Conservation (phyloP, 2,329 filamentous ascomycete species). For the Cercospora sp. region DNA sequence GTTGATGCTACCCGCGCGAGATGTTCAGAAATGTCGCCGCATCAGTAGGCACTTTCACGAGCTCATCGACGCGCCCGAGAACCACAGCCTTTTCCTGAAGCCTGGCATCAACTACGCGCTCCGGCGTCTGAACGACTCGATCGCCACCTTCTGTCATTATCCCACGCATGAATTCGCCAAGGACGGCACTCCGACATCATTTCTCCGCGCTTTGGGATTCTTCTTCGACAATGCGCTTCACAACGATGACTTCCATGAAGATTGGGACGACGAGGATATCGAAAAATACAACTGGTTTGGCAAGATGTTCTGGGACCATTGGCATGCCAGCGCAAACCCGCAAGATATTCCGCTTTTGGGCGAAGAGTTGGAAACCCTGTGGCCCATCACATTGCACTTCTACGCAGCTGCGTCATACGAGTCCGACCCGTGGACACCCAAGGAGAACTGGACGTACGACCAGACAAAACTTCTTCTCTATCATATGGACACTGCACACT, state of each 20-base stretch:
- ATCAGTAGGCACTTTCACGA: neutral
- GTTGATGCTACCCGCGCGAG: neutral
- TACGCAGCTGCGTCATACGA: neutral
- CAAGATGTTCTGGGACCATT: neutral
- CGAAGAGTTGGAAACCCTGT: neutral
- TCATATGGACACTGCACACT: neutral
- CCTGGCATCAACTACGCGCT: neutral
- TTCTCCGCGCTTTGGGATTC: neutral
- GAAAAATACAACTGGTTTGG: neutral
- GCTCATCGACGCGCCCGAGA: slow-evolving; percentile 2
- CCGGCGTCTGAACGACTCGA: neutral
- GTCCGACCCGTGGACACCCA: neutral
- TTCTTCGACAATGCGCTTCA: neutral
- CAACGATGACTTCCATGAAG: neutral
- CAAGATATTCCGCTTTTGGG: neutral
- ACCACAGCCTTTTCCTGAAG: neutral
- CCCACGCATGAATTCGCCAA: neutral
- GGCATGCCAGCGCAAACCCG: neutral
- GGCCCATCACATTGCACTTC: neutral
- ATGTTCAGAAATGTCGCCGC: slow-evolving; percentile 13
- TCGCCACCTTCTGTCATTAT: neutral
- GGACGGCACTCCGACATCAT: neutral
- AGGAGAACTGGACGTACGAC: neutral
- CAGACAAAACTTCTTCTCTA: neutral
- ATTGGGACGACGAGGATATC: neutral